Conservation (phyloP, 2,329 filamentous ascomycete genomes). For the Colletotrichum caudatum region DNA sequence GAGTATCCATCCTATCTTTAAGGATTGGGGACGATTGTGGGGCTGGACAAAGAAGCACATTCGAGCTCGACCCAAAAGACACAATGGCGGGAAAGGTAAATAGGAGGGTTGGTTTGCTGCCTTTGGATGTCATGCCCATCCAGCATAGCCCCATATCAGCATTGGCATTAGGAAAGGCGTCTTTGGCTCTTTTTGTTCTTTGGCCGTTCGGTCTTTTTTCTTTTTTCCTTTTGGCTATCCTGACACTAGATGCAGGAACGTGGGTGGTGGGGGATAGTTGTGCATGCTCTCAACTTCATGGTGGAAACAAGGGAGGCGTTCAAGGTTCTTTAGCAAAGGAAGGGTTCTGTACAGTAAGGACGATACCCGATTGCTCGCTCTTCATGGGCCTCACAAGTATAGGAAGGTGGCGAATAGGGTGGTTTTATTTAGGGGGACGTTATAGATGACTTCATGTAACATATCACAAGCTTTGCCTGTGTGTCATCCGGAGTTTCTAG, state of each 20-base stretch:
- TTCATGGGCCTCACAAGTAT: slow-evolving; percentile 27
- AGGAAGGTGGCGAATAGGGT: slow-evolving; percentile 33
- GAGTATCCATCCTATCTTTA: slow-evolving; percentile 17
- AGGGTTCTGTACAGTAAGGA: slow-evolving; percentile 40
- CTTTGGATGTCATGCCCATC: slow-evolving; percentile 1
- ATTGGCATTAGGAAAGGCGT: slow-evolving; percentile 39
- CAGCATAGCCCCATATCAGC: slow-evolving; percentile 25
- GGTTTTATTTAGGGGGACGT: slow-evolving; percentile 7
- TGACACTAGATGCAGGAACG: slow-evolving; percentile 8
- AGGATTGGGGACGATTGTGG: slow-evolving; percentile 32
- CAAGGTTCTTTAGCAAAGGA: slow-evolving; percentile 30
- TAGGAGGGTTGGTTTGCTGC: not conserved
- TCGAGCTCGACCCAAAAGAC: not conserved
- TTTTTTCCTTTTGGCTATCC: slow-evolving; percentile 3
- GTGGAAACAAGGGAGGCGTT: slow-evolving; percentile 32
- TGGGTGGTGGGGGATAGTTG: not conserved
- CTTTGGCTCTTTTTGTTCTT: slow-evolving; percentile 15
- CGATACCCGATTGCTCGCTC: slow-evolving; percentile 40
- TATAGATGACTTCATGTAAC: slow-evolving; percentile 19
- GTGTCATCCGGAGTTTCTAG: not conserved
- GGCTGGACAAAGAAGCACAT: slow-evolving; percentile 20
- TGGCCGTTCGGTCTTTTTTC: not conserved
- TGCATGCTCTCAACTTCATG: slow-evolving; percentile 13
- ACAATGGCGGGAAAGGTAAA: slow-evolving; percentile 3
- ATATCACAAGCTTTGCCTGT: not conserved